Conservation (phyloP, 805 yeast genomes). For the Teunomyces barrocoloradensis region DNA sequence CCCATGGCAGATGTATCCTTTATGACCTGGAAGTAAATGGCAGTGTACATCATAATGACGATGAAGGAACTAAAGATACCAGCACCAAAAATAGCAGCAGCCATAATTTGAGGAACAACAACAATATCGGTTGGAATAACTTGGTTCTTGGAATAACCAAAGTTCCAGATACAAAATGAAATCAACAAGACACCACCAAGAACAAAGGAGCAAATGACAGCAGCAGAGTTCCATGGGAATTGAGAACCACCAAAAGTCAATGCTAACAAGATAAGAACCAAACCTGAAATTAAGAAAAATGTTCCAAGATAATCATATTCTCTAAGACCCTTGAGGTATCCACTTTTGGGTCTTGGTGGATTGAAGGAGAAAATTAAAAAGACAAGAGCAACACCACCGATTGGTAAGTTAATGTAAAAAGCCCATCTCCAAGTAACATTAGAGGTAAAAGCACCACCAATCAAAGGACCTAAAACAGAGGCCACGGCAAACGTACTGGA, state of each 20-base stretch:
- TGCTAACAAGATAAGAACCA: slow-evolving; percentile 21
- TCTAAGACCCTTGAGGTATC: slow-evolving; percentile 13
- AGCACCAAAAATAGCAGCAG: slow-evolving; percentile 12
- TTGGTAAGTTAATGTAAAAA: slow-evolving; percentile 25
- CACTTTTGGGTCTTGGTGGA: slow-evolving; percentile 16
- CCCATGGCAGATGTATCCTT: slow-evolving; percentile 38
- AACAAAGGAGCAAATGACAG: slow-evolving; percentile 21
- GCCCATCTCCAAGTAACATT: slow-evolving; percentile 28
- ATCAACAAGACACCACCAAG: slow-evolving; percentile 25
- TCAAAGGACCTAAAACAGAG: slow-evolving; percentile 23
- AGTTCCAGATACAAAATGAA: slow-evolving; percentile 17
- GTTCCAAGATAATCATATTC: slow-evolving; percentile 21
- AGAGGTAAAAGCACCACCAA: slow-evolving; percentile 26
- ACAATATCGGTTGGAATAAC: slow-evolving; percentile 17
- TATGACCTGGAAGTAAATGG: slow-evolving; percentile 52
- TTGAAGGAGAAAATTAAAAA: slow-evolving; percentile 17
- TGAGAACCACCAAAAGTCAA: slow-evolving; percentile 22
- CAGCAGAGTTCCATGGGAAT: slow-evolving; percentile 21
- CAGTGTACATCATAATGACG: slow-evolving; percentile 23
- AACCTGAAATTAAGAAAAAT: slow-evolving; percentile 17
- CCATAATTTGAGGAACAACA: slow-evolving; percentile 11
- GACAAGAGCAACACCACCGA: slow-evolving; percentile 20
- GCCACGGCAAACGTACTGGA: slow-evolving; percentile 20
- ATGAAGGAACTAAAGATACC: slow-evolving; percentile 19
- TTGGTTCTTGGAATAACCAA: slow-evolving; percentile 15